Evolutionary conservation across 768 basidiomycete genomes (phyloP).

Genomic region (Chalciporus sphaerocephalus): DNA sequence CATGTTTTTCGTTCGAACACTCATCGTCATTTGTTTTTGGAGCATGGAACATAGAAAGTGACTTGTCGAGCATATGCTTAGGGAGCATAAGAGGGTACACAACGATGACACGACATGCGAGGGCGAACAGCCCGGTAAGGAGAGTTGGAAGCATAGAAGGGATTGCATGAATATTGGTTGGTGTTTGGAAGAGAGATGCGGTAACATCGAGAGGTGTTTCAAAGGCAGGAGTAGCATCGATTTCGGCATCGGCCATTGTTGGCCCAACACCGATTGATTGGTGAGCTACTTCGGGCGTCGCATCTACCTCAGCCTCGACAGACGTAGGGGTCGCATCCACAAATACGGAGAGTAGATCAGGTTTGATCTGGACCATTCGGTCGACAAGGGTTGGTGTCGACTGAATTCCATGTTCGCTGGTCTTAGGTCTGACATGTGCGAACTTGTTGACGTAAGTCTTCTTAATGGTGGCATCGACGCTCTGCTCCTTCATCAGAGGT

Average conservation of each 20-base stretch:
- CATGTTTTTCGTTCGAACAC: conserved; percentile 27
- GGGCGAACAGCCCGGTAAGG: conserved; percentile 38
- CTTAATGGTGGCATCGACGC: conserved; percentile 50
- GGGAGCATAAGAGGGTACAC: conserved; percentile 49
- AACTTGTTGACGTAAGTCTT: conserved; percentile 37
- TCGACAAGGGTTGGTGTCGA: conserved; percentile 35
- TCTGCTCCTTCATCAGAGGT: conserved; percentile 34
- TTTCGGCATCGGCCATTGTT: conserved; percentile 27
- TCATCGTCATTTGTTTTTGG: conserved; percentile 28
- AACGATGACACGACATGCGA: conserved; percentile 46
- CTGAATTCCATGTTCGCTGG: conserved; percentile 35
- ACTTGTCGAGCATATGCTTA: conserved; percentile 36
- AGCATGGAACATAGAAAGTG: conserved; percentile 32
- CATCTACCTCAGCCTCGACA: conserved; percentile 44
- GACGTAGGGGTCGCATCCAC: conserved; percentile 52
- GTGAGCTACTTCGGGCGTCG: conserved; percentile 34
- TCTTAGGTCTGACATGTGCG: conserved; percentile 39
- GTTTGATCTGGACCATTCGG: conserved; percentile 37
- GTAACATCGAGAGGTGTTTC: conserved; percentile 24
- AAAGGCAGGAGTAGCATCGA: conserved; percentile 30
- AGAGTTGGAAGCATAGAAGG: conserved; percentile 28
- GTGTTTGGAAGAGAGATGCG: conserved; percentile 19
- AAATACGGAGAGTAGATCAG: conserved; percentile 36
- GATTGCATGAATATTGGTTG: conserved; percentile 30
- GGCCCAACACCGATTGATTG: conserved; percentile 29